Conservation (phyloP, 768 basidiomycete species). For the Rhodotorula diobovata region DNA sequence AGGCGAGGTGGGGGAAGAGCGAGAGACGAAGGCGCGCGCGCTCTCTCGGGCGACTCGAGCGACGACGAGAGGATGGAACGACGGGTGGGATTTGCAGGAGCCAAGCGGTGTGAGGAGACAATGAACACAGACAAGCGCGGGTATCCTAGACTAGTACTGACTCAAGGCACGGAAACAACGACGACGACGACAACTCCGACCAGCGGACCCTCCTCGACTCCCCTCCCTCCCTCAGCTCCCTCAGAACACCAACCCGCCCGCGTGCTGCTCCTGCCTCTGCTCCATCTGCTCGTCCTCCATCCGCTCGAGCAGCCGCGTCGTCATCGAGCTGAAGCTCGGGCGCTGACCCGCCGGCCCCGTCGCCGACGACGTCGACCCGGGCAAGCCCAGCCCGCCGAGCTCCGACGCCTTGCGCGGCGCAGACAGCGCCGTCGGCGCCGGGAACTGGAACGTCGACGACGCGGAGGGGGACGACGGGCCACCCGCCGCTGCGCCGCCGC, state of each 20-base stretch:
- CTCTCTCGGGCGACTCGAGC: neutral
- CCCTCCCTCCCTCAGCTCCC: no score
- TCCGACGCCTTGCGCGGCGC: constrained; percentile 9
- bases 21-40: neutral
- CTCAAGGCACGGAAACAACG: no score
- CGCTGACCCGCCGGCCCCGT: neutral
- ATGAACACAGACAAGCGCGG: no score
- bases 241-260: constrained; percentile 12
- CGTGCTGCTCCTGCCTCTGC: neutral
- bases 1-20: neutral
- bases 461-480: no score
- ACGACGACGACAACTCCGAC: neutral
- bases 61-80: no score
- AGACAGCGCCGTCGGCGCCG: neutral
- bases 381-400: neutral
- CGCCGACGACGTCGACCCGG: no score
- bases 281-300: constrained; percentile 12
- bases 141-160: neutral
- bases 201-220: no score
- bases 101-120: neutral
- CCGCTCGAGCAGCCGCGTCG: constrained; percentile 12
- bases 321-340: constrained; percentile 17
- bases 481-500: no score
- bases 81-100: no score
- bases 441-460: neutral